phyloP scores from a whole-genome alignment of 371 early-diverging fungal species.

The Apophysomyces elegans region DNA sequence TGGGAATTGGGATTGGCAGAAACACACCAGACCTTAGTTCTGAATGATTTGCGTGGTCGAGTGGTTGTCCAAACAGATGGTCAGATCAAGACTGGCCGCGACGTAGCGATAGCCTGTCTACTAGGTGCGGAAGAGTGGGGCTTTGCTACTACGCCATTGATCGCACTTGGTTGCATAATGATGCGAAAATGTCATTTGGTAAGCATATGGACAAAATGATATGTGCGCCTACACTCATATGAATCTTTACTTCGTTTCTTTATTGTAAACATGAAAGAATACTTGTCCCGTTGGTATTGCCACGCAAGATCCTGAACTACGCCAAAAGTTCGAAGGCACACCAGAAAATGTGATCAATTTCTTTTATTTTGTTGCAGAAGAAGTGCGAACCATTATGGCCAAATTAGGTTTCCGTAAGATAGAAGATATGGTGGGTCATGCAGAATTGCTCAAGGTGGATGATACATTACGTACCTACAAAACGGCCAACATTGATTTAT shows the following conservation, averaged over 20 bases:
- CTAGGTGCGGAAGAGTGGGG: slow-evolving; percentile 98
- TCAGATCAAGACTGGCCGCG: slow-evolving; percentile 94
- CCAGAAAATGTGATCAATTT: slow-evolving; percentile 96
- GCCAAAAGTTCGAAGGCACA: slow-evolving; percentile 88
- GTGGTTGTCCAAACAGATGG: slow-evolving; percentile 96
- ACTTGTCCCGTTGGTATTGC: slow-evolving; percentile 97
- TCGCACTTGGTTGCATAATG: slow-evolving; percentile 94
- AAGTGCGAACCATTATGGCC: slow-evolving; percentile 89
- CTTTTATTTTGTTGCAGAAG: slow-evolving; percentile 95
- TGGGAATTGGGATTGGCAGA: slow-evolving; percentile 97
- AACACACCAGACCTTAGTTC: slow-evolving; percentile 92
- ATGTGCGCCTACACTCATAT: neutral
- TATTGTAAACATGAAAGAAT: slow-evolving; percentile 51
- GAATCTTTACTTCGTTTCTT: neutral
- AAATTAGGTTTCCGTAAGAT: slow-evolving; percentile 89
- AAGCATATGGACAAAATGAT: slow-evolving; percentile 4
- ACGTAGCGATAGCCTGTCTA: slow-evolving; percentile 92
- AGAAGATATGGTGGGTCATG: slow-evolving; percentile 92
- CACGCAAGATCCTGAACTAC: slow-evolving; percentile 91
- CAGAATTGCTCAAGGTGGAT: slow-evolving; percentile 80
- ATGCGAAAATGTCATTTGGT: slow-evolving; percentile 74
- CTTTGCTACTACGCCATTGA: slow-evolving; percentile 94
- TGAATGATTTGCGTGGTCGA: slow-evolving; percentile 93
- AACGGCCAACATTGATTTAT: slow-evolving; percentile 81
- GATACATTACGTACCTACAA: slow-evolving; percentile 73